phyloP scores from a whole-genome alignment of 2,329 filamentous ascomycete species.

The Trichoderma oligosporum region DNA sequence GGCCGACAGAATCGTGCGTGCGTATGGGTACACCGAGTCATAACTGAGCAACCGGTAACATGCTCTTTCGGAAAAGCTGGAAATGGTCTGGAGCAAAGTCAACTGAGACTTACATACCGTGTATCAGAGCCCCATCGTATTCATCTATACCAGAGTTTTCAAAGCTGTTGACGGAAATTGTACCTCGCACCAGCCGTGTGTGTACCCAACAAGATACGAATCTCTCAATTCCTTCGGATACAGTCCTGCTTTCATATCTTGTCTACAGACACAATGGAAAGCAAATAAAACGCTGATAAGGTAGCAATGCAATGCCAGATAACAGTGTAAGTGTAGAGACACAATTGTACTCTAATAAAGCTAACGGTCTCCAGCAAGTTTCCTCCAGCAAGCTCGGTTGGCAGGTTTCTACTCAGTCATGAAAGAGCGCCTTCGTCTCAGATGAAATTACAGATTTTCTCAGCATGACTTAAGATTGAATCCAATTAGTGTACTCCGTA shows the following conservation, averaged over 20 bases:
- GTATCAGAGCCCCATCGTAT: not conserved
- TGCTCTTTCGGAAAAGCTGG: not conserved
- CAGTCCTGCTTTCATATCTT: not conserved
- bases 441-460: not conserved
- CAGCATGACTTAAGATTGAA: not conserved
- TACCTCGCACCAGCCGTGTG: not conserved
- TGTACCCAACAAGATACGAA: not conserved
- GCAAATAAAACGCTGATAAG: too few relatives aligned
- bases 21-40: not conserved
- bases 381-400: too few relatives aligned
- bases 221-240: not conserved
- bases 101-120: slow-evolving; percentile 1
- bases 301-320: too few relatives aligned
- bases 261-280: too few relatives aligned
- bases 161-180: not conserved
- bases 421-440: not conserved
- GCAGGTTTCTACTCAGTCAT: too few relatives aligned
- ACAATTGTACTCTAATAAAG: not conserved
- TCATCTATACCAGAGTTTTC: not conserved
- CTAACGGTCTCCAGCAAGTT: not conserved
- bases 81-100: not conserved
- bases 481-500: not conserved
- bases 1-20: slow-evolving; percentile 4
- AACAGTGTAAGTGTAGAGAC: not conserved
- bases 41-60: not conserved